Evolutionary conservation across 371 early-diverging fungal genomes (phyloP), one percentile per base, ranked within the genome.

Genomic region (Apophysomyces elegans): DNA sequence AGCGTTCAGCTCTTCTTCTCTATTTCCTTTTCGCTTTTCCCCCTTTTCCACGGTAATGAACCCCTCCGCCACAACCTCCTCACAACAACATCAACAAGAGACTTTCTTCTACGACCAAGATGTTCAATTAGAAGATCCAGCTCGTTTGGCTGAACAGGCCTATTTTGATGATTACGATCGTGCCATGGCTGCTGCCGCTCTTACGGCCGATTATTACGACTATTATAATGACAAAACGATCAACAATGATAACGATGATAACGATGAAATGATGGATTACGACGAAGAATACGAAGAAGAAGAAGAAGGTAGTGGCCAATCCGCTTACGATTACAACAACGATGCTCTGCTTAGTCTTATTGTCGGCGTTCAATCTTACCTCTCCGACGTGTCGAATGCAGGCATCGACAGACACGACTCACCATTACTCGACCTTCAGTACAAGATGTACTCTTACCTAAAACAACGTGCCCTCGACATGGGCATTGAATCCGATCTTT

Each of bases 391-490:
- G 13, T 64, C 74, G 9, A 59, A 26, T 9, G 44, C 69, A 12
- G 62, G 66, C 14, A 32, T 43, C 26, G 66, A 63, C 54, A 36
- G 62, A 58, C 54, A 67, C 21, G 69, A 66, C 43, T 80, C 81
- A 37, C 81, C 76, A 43, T 60, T 80, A 14, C 63, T 74, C 37
- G 73, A 78, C 12, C 72, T 80, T 13, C 81, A 80, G 64, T 80
- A 80, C 64, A 80, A 80, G 67, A 80, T 80, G 76, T 80, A 80
- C 39, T 76, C 74, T 50, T 80, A 77, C 56, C 71, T 80, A 39
- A 80, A 74, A 50, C 81, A 74, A 58, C 74, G 76, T 66, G 78
- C 75, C 16, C 68, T 47, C 37, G 76, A 80, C 56, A 70, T 80
- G 71, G 78, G 78, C 45, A 68, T 73, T 47, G 68, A 74, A 32